phyloP scores from a whole-genome alignment of 305 asterid species.

The Coffea humblotiana region DNA sequence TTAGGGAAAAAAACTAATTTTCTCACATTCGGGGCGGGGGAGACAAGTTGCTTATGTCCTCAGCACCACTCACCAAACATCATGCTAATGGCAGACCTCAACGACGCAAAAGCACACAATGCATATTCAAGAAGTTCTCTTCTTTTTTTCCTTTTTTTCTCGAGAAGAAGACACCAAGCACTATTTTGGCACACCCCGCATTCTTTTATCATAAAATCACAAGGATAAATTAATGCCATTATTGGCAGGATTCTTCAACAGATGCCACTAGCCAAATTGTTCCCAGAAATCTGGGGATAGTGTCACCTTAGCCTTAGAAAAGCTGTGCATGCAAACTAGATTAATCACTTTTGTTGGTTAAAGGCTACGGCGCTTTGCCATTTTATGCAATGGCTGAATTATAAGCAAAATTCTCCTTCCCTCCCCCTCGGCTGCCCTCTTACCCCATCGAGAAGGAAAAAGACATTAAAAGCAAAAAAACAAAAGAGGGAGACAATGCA shows the following conservation, averaged over 20 bases:
- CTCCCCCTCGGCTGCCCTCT: background rate
- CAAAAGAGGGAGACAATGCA: background rate
- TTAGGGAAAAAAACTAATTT: too few species aligned
- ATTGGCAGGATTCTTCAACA: background rate
- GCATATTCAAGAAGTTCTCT: background rate
- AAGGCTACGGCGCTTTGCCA: background rate
- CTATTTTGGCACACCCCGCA: background rate
- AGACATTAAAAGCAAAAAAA: background rate
- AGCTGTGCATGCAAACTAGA: background rate
- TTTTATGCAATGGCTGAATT: background rate
- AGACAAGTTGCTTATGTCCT: background rate
- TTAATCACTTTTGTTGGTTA: background rate
- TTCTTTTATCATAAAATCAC: background rate
- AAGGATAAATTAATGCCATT: background rate
- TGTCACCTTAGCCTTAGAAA: background rate
- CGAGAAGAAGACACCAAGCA: background rate
- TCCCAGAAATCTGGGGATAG: constrained; percentile 11
- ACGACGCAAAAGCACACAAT: background rate
- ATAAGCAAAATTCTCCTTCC: background rate
- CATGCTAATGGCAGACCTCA: background rate
- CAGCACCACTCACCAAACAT: background rate
- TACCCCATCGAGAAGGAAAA: background rate
- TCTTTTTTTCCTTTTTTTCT: too few species aligned
- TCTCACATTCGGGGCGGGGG: too few species aligned
- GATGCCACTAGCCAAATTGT: background rate